Conservation (phyloP, 306 rosid genomes). For the Vicia faba region DNA sequence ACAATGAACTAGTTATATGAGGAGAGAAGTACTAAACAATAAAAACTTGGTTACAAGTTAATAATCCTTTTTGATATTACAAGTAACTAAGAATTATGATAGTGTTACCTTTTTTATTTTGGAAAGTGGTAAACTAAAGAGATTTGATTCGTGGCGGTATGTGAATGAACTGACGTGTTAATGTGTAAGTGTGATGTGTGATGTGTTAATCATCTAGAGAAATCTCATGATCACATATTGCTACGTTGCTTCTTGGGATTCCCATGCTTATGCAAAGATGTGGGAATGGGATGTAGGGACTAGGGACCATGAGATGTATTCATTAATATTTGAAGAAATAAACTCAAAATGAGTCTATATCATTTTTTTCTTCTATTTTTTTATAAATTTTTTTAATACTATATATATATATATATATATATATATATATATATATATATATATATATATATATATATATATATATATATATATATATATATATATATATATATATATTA, state of each 20-base stretch:
- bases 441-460: no score
- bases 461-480: no score
- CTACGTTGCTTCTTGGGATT: neutral
- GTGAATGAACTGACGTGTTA: neutral
- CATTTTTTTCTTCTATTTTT: no score
- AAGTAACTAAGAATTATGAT: neutral
- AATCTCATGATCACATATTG: slow-evolving; percentile 4
- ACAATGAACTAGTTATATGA: neutral
- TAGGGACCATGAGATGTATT: no score
- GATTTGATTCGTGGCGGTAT: slow-evolving; percentile 7
- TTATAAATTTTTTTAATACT: no score
- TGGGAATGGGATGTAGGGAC: no score
- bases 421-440: no score
- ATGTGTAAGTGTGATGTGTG: neutral
- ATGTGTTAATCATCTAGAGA: slow-evolving; percentile 13
- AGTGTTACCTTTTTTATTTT: neutral
- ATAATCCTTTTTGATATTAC: neutral
- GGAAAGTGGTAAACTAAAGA: neutral
- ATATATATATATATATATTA: no score
- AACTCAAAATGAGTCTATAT: no score
- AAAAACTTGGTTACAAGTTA: neutral
- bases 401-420: no score
- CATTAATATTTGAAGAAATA: no score
- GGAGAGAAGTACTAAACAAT: neutral
- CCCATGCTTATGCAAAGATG: slow-evolving; percentile 1